Percentiles rank a stretch among this genome's conserved stretches.
phyloP scores from a whole-genome alignment of 1,284 basidiomycete genomes.

The Sphaerobolus stellatus region DNA sequence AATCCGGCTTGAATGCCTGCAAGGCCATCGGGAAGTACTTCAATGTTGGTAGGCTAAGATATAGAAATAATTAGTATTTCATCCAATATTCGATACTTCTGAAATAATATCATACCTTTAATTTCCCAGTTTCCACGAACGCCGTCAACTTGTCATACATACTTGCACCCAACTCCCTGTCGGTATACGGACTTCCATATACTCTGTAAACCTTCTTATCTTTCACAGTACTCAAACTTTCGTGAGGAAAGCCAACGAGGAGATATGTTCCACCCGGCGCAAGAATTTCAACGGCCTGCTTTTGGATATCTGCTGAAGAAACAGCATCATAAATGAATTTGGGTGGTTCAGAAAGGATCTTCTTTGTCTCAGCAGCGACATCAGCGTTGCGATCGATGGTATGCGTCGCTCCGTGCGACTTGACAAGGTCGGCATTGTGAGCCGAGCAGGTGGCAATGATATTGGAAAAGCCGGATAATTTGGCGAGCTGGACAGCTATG shows the following conservation, averaged over 20 bases:
- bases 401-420: constrained; percentile 17
- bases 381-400: constrained; percentile 13
- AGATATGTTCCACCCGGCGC: background rate
- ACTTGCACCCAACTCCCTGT: constrained; percentile 21
- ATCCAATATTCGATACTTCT: background rate
- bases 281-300: background rate
- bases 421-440: constrained; percentile 14
- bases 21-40: constrained; percentile 48
- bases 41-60: constrained; percentile 36
- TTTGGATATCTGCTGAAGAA: constrained; percentile 2
- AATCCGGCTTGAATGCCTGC: constrained; percentile 44
- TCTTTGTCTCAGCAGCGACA: background rate
- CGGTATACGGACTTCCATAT: no score
- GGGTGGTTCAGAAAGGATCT: constrained; percentile 18
- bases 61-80: background rate
- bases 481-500: constrained; percentile 19
- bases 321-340: background rate
- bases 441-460: constrained; percentile 18
- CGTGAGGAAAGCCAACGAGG: background rate
- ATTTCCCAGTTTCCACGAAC: constrained; percentile 35
- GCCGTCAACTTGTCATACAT: constrained; percentile 29
- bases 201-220: no score
- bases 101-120: constrained; percentile 32
- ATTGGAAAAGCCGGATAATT: constrained; percentile 28
- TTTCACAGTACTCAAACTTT: no score